These are phyloP conservation scores for Trichophyton verrucosum DNA, from an alignment of 2,329 filamentous ascomycete genomes.

Conservation along the genomic window DNA sequence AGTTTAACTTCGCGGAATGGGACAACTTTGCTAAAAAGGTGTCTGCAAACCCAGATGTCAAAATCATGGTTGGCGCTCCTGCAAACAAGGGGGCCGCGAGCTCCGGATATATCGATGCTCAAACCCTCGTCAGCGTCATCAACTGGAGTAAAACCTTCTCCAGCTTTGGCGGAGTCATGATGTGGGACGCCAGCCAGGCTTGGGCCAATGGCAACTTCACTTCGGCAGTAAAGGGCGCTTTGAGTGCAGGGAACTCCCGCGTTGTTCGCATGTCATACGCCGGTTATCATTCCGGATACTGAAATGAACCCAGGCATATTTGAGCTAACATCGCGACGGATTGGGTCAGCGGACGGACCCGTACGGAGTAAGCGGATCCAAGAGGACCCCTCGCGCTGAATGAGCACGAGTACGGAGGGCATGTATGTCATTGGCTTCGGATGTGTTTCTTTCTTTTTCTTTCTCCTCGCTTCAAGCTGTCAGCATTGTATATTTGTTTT, in stretches of 20 bases:
- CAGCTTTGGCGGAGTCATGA: conserved; percentile 56
- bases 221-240: conserved; percentile 29
- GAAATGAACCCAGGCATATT: background rate
- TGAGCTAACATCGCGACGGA: background rate
- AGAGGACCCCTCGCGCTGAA: too few relatives aligned
- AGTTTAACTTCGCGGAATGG: conserved; percentile 53
- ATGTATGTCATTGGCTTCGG: background rate
- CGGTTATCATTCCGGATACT: background rate
- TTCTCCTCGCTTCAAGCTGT: background rate
- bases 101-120: conserved; percentile 42
- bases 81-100: conserved; percentile 43
- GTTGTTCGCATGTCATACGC: background rate
- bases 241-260: conserved; percentile 15
- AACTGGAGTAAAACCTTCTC: conserved; percentile 42
- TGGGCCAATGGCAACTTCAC: conserved; percentile 49
- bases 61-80: conserved; percentile 50
- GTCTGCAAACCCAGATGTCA: conserved; percentile 48
- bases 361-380: too few relatives aligned
- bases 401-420: background rate
- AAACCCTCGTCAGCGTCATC: conserved; percentile 40
- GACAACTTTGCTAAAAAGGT: conserved; percentile 50
- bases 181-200: conserved; percentile 55
- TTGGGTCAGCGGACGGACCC: too few relatives aligned
- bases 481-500: background rate
- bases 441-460: background rate